Conservation (phyloP, 225 moss, liverwort and hornwort genomes). For the Bryoerythrophyllum caledonicum region DNA sequence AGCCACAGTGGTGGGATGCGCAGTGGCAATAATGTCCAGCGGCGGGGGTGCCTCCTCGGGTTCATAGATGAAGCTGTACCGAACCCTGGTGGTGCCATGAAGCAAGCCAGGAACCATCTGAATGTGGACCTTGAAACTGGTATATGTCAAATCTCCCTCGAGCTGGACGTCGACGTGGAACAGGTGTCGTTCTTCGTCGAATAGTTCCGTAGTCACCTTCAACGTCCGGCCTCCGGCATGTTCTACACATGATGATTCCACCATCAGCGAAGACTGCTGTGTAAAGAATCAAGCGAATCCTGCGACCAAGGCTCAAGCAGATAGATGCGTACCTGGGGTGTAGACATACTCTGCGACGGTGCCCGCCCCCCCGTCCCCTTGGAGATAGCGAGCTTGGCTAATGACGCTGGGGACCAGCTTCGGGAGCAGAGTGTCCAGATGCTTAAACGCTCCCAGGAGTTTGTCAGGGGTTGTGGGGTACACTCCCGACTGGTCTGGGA, state of each 20-base stretch:
- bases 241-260: constrained; percentile 6
- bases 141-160: constrained; percentile 29
- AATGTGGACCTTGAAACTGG: constrained; percentile 31
- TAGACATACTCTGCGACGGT: constrained; percentile 26
- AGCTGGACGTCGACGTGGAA: constrained; percentile 29
- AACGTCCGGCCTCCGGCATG: constrained; percentile 22
- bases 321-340: constrained; percentile 26
- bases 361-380: constrained; percentile 36
- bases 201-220: constrained; percentile 30
- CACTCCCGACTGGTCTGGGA: constrained; percentile 31
- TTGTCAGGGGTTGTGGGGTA: constrained; percentile 24
- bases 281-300: background rate
- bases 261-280: background rate
- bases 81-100: constrained; percentile 20
- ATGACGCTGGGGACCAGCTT: constrained; percentile 21
- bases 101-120: constrained; percentile 34
- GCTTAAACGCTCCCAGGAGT: constrained; percentile 22
- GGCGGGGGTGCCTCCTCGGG: constrained; percentile 33
- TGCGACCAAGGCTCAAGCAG: background rate
- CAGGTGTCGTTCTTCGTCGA: constrained; percentile 22
- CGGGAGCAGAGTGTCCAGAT: constrained; percentile 25
- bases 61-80: constrained; percentile 29
- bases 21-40: constrained; percentile 32
- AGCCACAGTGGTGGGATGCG: constrained; percentile 29
- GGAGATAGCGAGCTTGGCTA: constrained; percentile 15